phyloP scores from a whole-genome alignment of 83 land plant species.

The Thuja plicata region DNA sequence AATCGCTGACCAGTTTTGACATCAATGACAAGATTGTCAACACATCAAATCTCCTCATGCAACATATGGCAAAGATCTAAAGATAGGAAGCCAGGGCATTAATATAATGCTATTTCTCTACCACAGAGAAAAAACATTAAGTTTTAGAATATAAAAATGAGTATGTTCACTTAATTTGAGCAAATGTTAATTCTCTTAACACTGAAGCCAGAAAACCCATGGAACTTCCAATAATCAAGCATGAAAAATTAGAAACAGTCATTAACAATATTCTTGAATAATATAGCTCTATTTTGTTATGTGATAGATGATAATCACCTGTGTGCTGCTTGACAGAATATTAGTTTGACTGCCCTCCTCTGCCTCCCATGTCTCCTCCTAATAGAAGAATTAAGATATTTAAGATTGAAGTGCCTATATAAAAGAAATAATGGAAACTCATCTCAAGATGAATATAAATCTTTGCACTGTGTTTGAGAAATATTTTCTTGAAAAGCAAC shows the following conservation, averaged over 20 bases:
- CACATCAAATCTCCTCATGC: not conserved
- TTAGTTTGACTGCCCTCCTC: conserved; percentile 97
- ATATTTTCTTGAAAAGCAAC: not conserved
- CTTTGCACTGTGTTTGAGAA: not conserved
- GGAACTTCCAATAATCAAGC: not conserved
- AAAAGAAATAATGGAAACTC: conserved; percentile 13
- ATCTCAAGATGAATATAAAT: not conserved
- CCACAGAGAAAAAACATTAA: not conserved
- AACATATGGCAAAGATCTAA: not conserved
- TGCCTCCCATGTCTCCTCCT: conserved; percentile 97
- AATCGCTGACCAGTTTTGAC: too few species aligned
- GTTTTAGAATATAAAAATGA: not conserved
- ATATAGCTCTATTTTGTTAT: not conserved
- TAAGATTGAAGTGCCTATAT: not conserved
- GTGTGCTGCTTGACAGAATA: conserved; percentile 91
- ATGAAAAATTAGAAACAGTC: not conserved
- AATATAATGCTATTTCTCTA: not conserved
- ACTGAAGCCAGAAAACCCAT: too few species aligned
- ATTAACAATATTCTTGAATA: not conserved
- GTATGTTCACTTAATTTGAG: not conserved
- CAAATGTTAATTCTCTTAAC: not conserved
- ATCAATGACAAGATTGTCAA: too few species aligned
- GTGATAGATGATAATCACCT: conserved; percentile 41
- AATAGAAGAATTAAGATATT: conserved; percentile 1
- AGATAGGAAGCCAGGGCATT: not conserved